Conservation (phyloP, 345 rosid species). For the Moricandia moricandioides region DNA sequence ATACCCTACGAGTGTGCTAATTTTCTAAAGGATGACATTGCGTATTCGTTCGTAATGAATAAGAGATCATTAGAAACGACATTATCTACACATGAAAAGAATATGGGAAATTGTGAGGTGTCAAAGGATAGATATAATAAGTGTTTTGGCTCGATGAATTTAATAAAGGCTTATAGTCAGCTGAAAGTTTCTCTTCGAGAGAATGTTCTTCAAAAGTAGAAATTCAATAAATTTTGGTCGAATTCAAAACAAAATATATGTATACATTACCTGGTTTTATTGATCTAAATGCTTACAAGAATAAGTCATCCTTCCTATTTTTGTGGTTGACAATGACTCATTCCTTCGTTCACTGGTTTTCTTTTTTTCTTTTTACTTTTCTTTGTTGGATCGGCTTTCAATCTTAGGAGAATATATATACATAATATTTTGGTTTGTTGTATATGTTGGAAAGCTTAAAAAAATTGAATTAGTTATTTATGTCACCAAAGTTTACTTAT, state of each 20-base stretch:
- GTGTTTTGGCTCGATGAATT: background rate
- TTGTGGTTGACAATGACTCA: slow-evolving; percentile 14
- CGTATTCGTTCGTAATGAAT: slow-evolving; percentile 8
- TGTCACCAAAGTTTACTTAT: no score
- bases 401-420: background rate
- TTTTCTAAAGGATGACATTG: background rate
- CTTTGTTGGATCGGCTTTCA: background rate
- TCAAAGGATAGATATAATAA: background rate
- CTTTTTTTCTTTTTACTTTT: background rate
- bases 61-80: background rate
- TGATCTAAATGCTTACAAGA: background rate
- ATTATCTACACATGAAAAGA: background rate
- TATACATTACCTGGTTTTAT: background rate
- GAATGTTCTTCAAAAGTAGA: background rate
- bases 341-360: slow-evolving; percentile 18
- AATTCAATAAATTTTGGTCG: background rate
- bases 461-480: no score
- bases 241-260: background rate
- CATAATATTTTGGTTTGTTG: no score
- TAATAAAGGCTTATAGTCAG: slow-evolving; percentile 11
- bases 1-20: background rate
- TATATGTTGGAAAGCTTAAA: no score
- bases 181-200: background rate
- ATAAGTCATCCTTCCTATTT: slow-evolving; percentile 1
- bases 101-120: background rate